phyloP scores from a whole-genome alignment of 2,329 filamentous ascomycete species.

The Dothiorella sarmentorum region DNA sequence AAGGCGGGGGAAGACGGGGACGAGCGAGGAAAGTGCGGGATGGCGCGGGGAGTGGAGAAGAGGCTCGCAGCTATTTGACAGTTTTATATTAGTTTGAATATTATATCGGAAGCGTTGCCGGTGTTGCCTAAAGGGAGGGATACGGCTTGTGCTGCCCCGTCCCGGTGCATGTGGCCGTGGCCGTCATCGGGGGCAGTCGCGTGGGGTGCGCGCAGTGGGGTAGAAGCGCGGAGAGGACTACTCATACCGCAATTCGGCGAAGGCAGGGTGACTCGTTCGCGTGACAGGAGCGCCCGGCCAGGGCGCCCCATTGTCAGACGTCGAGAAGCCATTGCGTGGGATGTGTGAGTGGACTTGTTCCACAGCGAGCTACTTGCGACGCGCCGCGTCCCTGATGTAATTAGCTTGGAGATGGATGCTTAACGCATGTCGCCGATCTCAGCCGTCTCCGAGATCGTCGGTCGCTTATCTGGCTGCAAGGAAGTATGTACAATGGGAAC shows the following conservation, averaged over 20 bases:
- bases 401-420: background rate
- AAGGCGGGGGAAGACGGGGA: conserved; percentile 5
- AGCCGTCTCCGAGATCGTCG: conserved; percentile 3
- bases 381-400: conserved; percentile 5
- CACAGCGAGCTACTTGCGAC: conserved; percentile 7
- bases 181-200: conserved; percentile 12
- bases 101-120: background rate
- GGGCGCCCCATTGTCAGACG: conserved; percentile 9
- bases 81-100: background rate
- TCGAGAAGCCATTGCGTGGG: conserved; percentile 1
- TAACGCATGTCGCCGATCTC: conserved; percentile 13
- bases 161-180: background rate
- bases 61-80: background rate
- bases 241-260: conserved; percentile 8
- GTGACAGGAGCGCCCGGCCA: background rate
- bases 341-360: background rate
- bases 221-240: background rate
- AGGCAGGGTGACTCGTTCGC: conserved; percentile 2
- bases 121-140: background rate
- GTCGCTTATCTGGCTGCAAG: background rate
- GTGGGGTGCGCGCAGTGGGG: background rate
- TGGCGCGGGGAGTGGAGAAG: background rate
- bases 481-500: too few relatives aligned
- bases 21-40: background rate
- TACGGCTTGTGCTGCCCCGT: conserved; percentile 3